Percentiles rank a stretch among this genome's conserved stretches.
Conservation (phyloP, 441 rosid species). For the Breynia disticha region DNA sequence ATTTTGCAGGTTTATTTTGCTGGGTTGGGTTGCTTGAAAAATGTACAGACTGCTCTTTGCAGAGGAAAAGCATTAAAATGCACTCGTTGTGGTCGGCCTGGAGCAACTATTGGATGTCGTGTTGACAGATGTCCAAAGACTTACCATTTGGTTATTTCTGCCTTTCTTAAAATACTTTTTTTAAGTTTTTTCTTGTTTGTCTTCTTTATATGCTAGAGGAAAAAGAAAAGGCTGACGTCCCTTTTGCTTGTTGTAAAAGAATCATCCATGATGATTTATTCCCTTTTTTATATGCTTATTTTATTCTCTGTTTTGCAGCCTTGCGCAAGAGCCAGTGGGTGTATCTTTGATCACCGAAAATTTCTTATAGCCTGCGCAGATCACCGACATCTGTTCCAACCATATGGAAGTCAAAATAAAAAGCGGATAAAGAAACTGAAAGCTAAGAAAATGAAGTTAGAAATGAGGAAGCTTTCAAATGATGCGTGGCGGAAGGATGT, state of each 20-base stretch:
- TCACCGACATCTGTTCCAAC: slow-evolving; percentile 82
- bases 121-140: slow-evolving; percentile 98
- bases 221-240: background rate
- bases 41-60: slow-evolving; percentile 88
- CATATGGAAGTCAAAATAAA: slow-evolving; percentile 50
- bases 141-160: slow-evolving; percentile 73
- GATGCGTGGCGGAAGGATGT: slow-evolving; percentile 89
- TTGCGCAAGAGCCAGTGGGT: slow-evolving; percentile 88
- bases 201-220: background rate
- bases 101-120: slow-evolving; percentile 98
- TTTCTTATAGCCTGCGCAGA: slow-evolving; percentile 98
- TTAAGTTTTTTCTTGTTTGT: slow-evolving; percentile 1
- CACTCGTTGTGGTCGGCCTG: slow-evolving; percentile 94
- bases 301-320: slow-evolving; percentile 53
- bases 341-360: slow-evolving; percentile 96
- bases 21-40: slow-evolving; percentile 91
- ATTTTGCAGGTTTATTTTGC: slow-evolving; percentile 88
- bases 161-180: slow-evolving; percentile 3
- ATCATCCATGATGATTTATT: background rate
- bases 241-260: background rate
- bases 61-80: slow-evolving; percentile 93
- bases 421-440: slow-evolving; percentile 65
- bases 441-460: slow-evolving; percentile 74
- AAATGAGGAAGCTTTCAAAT: slow-evolving; percentile 64
- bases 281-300: slow-evolving; percentile 14